phyloP scores from a whole-genome alignment of 257 asterid genomes.

The Ligustrum vulgare region DNA sequence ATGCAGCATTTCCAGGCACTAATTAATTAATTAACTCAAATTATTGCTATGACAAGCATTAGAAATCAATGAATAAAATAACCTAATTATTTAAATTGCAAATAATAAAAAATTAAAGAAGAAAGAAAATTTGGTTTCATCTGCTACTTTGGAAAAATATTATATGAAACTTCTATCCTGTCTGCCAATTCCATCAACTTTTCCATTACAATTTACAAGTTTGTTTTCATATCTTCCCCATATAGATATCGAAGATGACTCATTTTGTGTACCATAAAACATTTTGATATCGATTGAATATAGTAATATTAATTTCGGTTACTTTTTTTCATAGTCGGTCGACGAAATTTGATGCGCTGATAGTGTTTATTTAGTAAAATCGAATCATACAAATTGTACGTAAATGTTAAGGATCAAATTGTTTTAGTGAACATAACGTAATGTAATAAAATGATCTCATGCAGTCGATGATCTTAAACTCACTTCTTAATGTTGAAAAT shows the following conservation, averaged over 20 bases:
- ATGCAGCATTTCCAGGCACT: background rate
- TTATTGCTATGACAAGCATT: background rate
- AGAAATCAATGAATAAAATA: background rate
- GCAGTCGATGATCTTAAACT: background rate
- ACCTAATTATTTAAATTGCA: background rate
- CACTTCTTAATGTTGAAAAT: no score
- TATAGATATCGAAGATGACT: no score
- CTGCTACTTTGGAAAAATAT: constrained; percentile 12
- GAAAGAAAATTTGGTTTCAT: background rate
- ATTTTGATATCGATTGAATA: no score
- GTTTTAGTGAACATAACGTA: background rate
- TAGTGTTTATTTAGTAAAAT: background rate
- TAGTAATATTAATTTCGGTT: background rate
- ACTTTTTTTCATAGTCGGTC: background rate
- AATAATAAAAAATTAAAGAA: background rate
- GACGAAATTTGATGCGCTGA: no score
- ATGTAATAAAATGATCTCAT: background rate
- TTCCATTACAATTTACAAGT: constrained; percentile 1
- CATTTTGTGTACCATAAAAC: no score
- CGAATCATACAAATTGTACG: background rate
- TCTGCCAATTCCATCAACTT: constrained; percentile 44
- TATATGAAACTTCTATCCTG: constrained; percentile 40
- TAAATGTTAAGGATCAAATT: background rate
- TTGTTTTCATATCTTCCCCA: background rate
- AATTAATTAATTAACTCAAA: background rate